Base-by-base conservation (phyloP, 495 filamentous ascomycete genomes). In the Oleoguttula mirabilis region DNA sequence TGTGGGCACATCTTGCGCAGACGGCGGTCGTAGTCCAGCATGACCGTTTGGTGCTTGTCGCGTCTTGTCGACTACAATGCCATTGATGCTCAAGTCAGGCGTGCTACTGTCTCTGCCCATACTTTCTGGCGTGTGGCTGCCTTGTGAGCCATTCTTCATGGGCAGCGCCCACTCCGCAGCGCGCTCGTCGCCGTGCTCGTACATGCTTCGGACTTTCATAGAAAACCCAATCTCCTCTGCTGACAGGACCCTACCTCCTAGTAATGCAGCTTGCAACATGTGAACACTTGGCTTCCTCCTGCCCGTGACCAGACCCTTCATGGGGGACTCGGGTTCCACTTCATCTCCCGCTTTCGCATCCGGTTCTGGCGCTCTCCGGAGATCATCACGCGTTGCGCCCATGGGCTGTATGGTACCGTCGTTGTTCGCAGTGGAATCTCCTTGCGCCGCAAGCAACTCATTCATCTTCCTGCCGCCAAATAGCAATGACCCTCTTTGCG, bases 171-270 rank as follows among this genome's bases (percentile, higher is more conserved):
- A 67, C 30, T 71, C 70, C 3, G 61, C 69, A 15, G 69, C 71
- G 16, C 65, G 65, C 31, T 75, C 75, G 28, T 69, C 65, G 3
- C 78, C 82, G 53, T 76, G 76, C 61, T 86, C 82, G 65, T 94
- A 94, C 83, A 93, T 87, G 50, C 84, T 76, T 54, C 87, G 78
- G 47, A 94, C 86, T 60, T 86, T 84, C 58, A 80, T 77, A 48
- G 85, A 92, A 55, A 92, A 71, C 69, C 76, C 79, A 58, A 86
- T 83, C 50, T 87, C 77, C 54, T 93, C 86, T 20, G 80, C 72
- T 38, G 87, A 87, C 39, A 84, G 62, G 32, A 79, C 47, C 39
- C 66, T 25, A 7, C 44, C 39, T 27, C 39, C 39, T n/a, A 39
- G 27, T 10, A 52, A 11, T 3, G 40, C 23, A 31, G 47, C 34